These are phyloP conservation scores for Monilinia fructicola DNA, from an alignment of 2,329 filamentous ascomycete genomes.

Conservation along the genomic window DNA sequence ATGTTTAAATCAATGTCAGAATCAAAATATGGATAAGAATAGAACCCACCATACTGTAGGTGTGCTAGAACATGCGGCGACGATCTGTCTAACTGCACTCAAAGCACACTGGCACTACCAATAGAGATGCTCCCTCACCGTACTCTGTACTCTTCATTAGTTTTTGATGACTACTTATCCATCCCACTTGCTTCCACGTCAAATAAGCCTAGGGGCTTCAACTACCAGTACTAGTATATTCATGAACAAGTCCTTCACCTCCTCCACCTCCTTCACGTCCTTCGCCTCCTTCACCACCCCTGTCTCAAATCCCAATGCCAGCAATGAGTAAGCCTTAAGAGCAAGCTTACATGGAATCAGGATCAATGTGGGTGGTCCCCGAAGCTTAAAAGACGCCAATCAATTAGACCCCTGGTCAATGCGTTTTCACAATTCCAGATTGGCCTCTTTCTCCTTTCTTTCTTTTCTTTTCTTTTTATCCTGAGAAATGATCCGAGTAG, in stretches of 20 bases:
- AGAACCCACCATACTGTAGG: background rate
- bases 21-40: background rate
- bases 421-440: constrained; percentile 16
- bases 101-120: background rate
- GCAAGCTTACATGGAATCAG: constrained; percentile 15
- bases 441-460: background rate
- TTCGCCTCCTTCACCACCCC: background rate
- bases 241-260: background rate
- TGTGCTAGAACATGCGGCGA: background rate
- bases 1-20: background rate
- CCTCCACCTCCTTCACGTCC: too few species aligned
- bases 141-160: background rate
- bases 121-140: background rate
- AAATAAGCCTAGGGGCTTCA: too few species aligned
- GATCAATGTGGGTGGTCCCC: constrained; percentile 18
- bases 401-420: constrained; percentile 18
- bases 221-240: too few species aligned
- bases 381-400: constrained; percentile 25
- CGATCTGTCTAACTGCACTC: background rate
- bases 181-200: background rate
- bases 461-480: background rate
- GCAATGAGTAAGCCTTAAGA: constrained; percentile 10
- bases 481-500: background rate
- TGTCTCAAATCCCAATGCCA: background rate
- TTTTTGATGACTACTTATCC: constrained; percentile 5